Evolutionary conservation across 139 green algal genomes (phyloP).

Genomic region (Zygnema circumcarinatum): DNA sequence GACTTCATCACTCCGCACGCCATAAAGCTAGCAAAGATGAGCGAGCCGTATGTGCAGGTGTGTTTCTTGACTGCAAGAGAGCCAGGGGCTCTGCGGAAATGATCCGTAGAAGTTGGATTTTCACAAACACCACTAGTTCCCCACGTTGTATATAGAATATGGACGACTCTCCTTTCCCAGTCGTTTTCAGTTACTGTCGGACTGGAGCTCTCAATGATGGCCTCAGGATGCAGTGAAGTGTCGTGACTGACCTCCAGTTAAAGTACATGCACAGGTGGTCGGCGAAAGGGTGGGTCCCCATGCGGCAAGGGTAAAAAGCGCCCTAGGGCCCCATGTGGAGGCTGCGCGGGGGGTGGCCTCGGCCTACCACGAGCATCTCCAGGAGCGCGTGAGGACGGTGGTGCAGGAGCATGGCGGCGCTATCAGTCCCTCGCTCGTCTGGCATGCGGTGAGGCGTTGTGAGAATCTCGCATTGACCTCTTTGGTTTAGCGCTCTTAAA

Average conservation of each 20-base stretch:
- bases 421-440: too few species aligned
- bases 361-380: not conserved
- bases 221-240: too few species aligned
- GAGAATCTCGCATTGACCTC: too few species aligned
- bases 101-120: not conserved
- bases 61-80: not conserved
- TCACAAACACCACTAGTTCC: not conserved
- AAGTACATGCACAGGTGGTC: too few species aligned
- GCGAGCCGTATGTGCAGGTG: not conserved
- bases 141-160: not conserved
- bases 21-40: not conserved
- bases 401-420: not conserved
- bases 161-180: not conserved
- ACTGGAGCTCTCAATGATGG: too few species aligned
- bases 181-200: not conserved
- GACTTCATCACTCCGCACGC: not conserved
- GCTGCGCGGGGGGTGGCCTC: too few species aligned
- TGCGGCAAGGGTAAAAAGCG: not conserved
- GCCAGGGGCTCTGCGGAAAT: too few species aligned
- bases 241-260: too few species aligned
- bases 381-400: not conserved
- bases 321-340: not conserved
- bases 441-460: too few species aligned
- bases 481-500: too few species aligned
- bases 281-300: not conserved